These are phyloP conservation scores for Colletotrichum camelliae DNA, from an alignment of 2,329 filamentous ascomycete genomes.

Conservation along the genomic window DNA sequence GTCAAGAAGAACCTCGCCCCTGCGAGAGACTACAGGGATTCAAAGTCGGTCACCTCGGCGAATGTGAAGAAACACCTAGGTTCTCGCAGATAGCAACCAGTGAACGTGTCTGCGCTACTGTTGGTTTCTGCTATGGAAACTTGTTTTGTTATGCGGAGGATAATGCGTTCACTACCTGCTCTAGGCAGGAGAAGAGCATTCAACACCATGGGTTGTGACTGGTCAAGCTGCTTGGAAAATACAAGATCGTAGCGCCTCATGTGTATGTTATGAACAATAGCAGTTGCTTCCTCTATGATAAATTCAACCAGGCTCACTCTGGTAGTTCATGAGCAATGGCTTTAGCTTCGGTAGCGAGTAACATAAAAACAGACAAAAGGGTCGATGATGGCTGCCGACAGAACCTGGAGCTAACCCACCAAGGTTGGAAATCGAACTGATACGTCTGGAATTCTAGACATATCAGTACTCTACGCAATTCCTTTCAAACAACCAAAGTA, in stretches of 20 bases:
- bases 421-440: not conserved
- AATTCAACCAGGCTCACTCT: too few relatives aligned
- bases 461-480: not conserved
- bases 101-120: not conserved
- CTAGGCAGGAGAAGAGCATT: not conserved
- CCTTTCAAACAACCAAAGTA: too few relatives aligned
- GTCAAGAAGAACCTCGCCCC: not conserved
- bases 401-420: not conserved
- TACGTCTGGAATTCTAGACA: not conserved
- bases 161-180: not conserved
- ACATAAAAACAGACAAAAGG: not conserved
- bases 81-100: not conserved
- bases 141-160: fast-evolving
- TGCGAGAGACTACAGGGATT: not conserved
- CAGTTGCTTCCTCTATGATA: too few relatives aligned
- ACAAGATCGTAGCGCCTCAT: not conserved
- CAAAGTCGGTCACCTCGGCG: not conserved
- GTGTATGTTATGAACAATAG: too few relatives aligned
- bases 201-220: fast-evolving
- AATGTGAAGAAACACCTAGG: not conserved
- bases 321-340: not conserved
- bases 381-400: not conserved
- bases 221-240: not conserved
- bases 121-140: too few relatives aligned
- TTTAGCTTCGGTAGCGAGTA: not conserved